These are phyloP conservation scores for Aspergillus phoenicis DNA, from an alignment of 2,329 filamentous ascomycete genomes.

Conservation along the genomic window DNA sequence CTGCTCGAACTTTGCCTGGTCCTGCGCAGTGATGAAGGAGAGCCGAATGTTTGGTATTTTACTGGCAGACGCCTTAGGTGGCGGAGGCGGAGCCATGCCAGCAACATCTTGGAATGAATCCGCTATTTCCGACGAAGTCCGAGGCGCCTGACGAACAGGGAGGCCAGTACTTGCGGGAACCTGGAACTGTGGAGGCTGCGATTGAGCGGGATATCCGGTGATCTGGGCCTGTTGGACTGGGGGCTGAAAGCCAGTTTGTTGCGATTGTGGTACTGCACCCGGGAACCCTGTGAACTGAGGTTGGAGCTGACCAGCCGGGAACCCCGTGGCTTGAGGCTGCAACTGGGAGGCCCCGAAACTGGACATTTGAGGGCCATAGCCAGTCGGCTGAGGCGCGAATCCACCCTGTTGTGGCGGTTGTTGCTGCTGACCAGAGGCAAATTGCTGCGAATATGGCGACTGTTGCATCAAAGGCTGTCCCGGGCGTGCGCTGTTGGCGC, in stretches of 20 bases:
- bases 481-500: conserved; percentile 73
- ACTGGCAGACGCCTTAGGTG: conserved; percentile 59
- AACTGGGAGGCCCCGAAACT: conserved; percentile 56
- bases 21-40: conserved; percentile 92
- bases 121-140: conserved; percentile 66
- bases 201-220: conserved; percentile 57
- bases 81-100: conserved; percentile 60
- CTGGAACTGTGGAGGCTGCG: conserved; percentile 39
- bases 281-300: conserved; percentile 54
- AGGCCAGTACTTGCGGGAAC: conserved; percentile 50
- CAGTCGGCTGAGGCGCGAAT: conserved; percentile 58
- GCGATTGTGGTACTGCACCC: conserved; percentile 47
- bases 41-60: conserved; percentile 93
- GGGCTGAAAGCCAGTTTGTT: conserved; percentile 48
- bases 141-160: conserved; percentile 56
- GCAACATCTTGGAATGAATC: conserved; percentile 60
- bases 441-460: conserved; percentile 44
- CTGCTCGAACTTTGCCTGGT: conserved; percentile 96
- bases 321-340: conserved; percentile 71
- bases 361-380: conserved; percentile 58
- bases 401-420: conserved; percentile 58
- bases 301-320: conserved; percentile 53
- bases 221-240: conserved; percentile 62
- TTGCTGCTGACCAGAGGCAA: conserved; percentile 49
- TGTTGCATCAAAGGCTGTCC: conserved; percentile 62